These are phyloP conservation scores for Aureobasidium leucospermi DNA, from an alignment of 2,329 filamentous ascomycete species.

Conservation along the genomic window DNA sequence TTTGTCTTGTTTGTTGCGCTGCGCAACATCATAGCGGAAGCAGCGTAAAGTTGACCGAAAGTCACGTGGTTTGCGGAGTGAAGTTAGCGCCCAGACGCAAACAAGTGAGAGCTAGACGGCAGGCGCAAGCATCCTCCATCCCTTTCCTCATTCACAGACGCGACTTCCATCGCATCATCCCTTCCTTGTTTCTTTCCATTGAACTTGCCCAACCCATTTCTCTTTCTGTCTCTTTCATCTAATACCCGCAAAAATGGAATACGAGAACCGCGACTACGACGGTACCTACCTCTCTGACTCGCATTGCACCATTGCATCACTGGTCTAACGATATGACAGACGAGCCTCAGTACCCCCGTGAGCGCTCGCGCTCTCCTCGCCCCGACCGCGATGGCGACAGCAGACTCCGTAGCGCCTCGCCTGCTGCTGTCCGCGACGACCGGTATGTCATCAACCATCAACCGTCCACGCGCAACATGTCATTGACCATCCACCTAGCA, in stretches of 20 bases:
- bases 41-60: neutral
- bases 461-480: neutral
- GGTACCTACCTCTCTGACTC: constrained; percentile 40
- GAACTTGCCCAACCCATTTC: neutral
- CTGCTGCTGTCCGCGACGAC: constrained; percentile 45
- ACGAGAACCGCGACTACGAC: constrained; percentile 61
- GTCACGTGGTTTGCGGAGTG: neutral
- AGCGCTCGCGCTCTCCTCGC: constrained; percentile 60
- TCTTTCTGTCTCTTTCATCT: constrained; percentile 11
- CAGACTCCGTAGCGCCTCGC: constrained; percentile 58
- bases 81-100: constrained; percentile 7
- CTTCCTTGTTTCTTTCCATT: constrained; percentile 11
- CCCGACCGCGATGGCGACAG: constrained; percentile 47
- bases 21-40: neutral
- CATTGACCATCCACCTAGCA: constrained; percentile 30
- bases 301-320: constrained; percentile 2
- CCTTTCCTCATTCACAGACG: neutral
- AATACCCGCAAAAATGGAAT: constrained; percentile 50
- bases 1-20: neutral
- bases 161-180: constrained; percentile 11
- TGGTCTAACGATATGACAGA: constrained; percentile 29
- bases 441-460: constrained; percentile 16
- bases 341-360: constrained; percentile 57
- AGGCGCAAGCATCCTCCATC: constrained; percentile 2
- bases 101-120: constrained; percentile 4